Evolutionary conservation across 176 grass and related monocot genomes (phyloP), one percentile per base, ranked within the genome.

Genomic region (Aegilops umbellulata): DNA sequence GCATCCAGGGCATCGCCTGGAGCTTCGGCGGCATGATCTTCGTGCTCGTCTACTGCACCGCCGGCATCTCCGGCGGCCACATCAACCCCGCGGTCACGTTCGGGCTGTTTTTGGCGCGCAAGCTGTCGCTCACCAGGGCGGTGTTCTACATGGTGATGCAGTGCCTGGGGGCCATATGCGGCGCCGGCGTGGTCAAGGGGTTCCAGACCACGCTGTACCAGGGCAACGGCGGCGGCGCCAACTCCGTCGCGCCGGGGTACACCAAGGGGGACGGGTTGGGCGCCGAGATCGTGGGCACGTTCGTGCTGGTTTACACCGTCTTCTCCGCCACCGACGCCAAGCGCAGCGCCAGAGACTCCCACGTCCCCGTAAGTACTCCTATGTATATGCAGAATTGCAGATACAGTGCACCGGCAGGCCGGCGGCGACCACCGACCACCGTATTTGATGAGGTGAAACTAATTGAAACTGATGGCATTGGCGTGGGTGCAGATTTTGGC

Each of bases 1-100:
- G 95, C 47, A 94, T 95, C 60, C 95, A 94, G 79, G 95, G 95
- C 47, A 98, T 98, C 80, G 95, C 95, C 0, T 98, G 95, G 95
- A 60, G 93, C 41, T 97, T 97, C 64, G 95, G 95, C 26, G 95
- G 93, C 66, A 95, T 93, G 91, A 97, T 97, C 70, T 97, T 97
- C 81, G 85, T 97, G 47, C 89, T 97, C 12, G 95, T 97, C n/a
- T 95, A 97, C 91, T 95, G 95, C 89, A 97, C 91, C 26, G 95
- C 92, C 4, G 95, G 95, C 44, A 91, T 97, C 83, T 97, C 95
- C 29, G 95, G 93, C 11, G 95, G 95, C 2, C 95, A 97, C 83
- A 97, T 97, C 81, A 97, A 97, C 88, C 95, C 95, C 19, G 94
- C 94, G 1, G 92, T 97, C 29, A 95, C 95, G 60, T 97, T 97